These are phyloP conservation scores for Scleromitrula shiraiana DNA, from an alignment of 2,329 filamentous ascomycete genomes.

Conservation along the genomic window DNA sequence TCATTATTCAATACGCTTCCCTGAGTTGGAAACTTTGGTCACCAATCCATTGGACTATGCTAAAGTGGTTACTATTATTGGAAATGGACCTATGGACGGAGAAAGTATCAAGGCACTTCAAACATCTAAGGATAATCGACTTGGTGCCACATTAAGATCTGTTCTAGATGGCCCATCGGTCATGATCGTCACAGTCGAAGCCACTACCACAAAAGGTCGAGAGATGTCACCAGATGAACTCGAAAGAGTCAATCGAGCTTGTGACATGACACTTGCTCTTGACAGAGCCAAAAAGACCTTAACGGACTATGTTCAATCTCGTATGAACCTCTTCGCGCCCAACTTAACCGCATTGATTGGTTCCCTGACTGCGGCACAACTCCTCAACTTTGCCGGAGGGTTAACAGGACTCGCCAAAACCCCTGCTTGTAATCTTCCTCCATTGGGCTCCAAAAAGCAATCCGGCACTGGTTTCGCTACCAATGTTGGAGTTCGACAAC, in stretches of 20 bases:
- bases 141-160: slow-evolving; percentile 66
- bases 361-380: slow-evolving; percentile 84
- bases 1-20: slow-evolving; percentile 89
- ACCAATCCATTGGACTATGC: slow-evolving; percentile 92
- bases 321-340: slow-evolving; percentile 93
- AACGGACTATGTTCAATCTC: slow-evolving; percentile 90
- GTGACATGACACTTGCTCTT: slow-evolving; percentile 79
- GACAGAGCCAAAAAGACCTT: slow-evolving; percentile 80
- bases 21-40: slow-evolving; percentile 82
- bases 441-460: slow-evolving; percentile 83
- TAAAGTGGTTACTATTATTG: slow-evolving; percentile 86
- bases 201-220: slow-evolving; percentile 77
- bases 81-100: slow-evolving; percentile 80
- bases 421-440: slow-evolving; percentile 84
- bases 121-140: slow-evolving; percentile 67
- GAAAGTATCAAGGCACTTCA: slow-evolving; percentile 74
- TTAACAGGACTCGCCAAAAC: slow-evolving; percentile 84
- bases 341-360: slow-evolving; percentile 88
- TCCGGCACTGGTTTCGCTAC: slow-evolving; percentile 76
- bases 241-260: slow-evolving; percentile 64
- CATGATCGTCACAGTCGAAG: slow-evolving; percentile 95
- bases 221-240: slow-evolving; percentile 71
- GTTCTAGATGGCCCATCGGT: slow-evolving; percentile 83
- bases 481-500: slow-evolving; percentile 82
- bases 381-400: slow-evolving; percentile 91